Base-by-base conservation (phyloP, 164 flowering plant species). In the Pachysandra terminalis region DNA sequence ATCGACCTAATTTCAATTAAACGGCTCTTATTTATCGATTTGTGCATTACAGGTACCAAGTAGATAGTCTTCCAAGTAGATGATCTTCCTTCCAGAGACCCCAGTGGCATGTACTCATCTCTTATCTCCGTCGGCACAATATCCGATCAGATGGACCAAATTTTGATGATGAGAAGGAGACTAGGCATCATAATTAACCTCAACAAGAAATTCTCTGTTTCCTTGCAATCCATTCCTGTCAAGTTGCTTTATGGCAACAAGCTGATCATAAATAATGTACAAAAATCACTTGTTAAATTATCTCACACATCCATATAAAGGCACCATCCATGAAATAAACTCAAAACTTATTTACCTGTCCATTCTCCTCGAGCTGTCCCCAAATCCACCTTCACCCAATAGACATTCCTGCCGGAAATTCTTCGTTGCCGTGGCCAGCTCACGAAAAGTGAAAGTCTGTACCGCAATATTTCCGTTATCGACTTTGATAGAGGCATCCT, bases 101-200 rank as follows among this genome's bases (percentile, higher is more conserved):
- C 90, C 73, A 75, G 56, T 19, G 81, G 68, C 95, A 89, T 82
- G 70, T 74, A 87, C 68, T 89, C 95, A 64, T 89, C 95, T 82
- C 63, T 87, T 92, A 66, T 89, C 95, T 56, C 95, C 92, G 75
- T 89, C 95, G 16, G 92, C 86, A 72, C 92, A 89, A 66, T 87
- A 89, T 0, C 95, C 95, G n/a, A 87, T 85, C 10, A 89, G 83
- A 67, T 89, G 86, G 10, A 87, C 95, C 1, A 89, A 77, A 73
- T 86, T 80, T 61, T 71, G 61, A 76, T 89, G 89, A 77, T 89
- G 89, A n/a, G n/a, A 16, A 89, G 69, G 23, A 80, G 87, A 69
- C 96, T 86, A 37, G 86, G 69, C 96, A 89, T 89, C 77, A 89
- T n/a, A n/a, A n/a, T n/a, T 56, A 60, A 89, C 90, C 80, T 89